Conservation (phyloP, 805 yeast genomes). For the Scheffersomyces ergatensis region DNA sequence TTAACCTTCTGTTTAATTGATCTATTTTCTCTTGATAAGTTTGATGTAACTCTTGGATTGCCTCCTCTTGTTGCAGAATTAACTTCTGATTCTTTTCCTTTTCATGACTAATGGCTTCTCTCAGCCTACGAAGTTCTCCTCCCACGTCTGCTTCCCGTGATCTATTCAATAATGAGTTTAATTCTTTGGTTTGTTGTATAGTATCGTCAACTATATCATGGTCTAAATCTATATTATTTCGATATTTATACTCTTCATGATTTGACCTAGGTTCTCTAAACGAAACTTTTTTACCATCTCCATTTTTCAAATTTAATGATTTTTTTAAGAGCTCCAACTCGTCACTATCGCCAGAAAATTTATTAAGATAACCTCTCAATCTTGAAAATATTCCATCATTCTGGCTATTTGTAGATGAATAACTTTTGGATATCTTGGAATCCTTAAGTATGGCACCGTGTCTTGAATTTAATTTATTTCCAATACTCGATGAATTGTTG, state of each 20-base stretch:
- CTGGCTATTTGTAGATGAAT: not conserved
- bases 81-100: not conserved
- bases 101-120: not conserved
- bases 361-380: slow-evolving; percentile 11
- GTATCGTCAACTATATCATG: slow-evolving; percentile 13
- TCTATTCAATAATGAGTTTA: not conserved
- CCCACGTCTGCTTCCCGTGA: not conserved
- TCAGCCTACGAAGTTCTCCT: not conserved
- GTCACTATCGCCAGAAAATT: slow-evolving; percentile 2
- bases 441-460: not conserved
- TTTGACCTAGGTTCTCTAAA: not conserved
- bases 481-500: not conserved
- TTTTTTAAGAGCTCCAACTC: not conserved
- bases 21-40: slow-evolving; percentile 2
- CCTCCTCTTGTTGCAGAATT: not conserved
- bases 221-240: slow-evolving; percentile 7
- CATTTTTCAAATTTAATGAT: not conserved
- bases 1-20: slow-evolving; percentile 3
- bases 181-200: slow-evolving; percentile 3
- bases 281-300: not conserved
- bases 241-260: not conserved
- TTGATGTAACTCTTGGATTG: slow-evolving; percentile 1
- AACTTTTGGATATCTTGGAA: not conserved
- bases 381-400: slow-evolving; percentile 7
- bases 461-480: not conserved